phyloP scores from a whole-genome alignment of 2,329 filamentous ascomycete genomes.

The Paraphoma sp. region DNA sequence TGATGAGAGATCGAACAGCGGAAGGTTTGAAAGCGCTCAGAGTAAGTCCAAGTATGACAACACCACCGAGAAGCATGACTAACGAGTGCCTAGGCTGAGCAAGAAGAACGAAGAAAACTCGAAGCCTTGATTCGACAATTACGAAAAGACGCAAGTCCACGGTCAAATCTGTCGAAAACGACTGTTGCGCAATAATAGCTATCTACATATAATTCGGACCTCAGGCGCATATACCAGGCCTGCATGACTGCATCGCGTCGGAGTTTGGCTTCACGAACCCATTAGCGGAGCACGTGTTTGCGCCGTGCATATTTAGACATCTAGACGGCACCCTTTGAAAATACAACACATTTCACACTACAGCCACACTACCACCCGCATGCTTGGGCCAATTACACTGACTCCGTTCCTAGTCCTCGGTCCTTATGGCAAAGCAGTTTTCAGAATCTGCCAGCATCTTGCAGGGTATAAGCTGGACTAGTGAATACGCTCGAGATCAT shows the following conservation, averaged over 20 bases:
- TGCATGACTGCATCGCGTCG: constrained; percentile 1
- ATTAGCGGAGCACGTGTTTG: not conserved
- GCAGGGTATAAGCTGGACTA: too few species aligned
- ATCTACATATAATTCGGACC: not conserved
- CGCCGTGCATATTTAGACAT: not conserved
- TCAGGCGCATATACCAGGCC: constrained; percentile 4
- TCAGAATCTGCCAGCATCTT: too few species aligned
- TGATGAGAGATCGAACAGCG: constrained; percentile 75
- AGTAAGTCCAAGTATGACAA: constrained; percentile 56
- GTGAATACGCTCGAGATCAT: too few species aligned
- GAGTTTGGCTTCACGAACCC: not conserved
- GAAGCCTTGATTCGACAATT: constrained; percentile 67
- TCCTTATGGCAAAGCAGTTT: too few species aligned
- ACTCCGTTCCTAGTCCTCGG: too few species aligned
- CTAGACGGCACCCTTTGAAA: not conserved
- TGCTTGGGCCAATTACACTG: too few species aligned
- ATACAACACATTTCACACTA: not conserved
- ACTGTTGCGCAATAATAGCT: constrained; percentile 9
- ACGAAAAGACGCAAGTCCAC: constrained; percentile 48
- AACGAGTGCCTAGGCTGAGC: constrained; percentile 63
- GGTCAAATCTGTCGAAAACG: constrained; percentile 19
- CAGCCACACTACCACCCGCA: too few species aligned
- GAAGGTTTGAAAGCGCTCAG: constrained; percentile 70
- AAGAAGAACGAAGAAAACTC: constrained; percentile 73
- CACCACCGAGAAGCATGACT: constrained; percentile 8